phyloP scores from a whole-genome alignment of 2,329 filamentous ascomycete genomes.

The Neonectria neomacrospora region DNA sequence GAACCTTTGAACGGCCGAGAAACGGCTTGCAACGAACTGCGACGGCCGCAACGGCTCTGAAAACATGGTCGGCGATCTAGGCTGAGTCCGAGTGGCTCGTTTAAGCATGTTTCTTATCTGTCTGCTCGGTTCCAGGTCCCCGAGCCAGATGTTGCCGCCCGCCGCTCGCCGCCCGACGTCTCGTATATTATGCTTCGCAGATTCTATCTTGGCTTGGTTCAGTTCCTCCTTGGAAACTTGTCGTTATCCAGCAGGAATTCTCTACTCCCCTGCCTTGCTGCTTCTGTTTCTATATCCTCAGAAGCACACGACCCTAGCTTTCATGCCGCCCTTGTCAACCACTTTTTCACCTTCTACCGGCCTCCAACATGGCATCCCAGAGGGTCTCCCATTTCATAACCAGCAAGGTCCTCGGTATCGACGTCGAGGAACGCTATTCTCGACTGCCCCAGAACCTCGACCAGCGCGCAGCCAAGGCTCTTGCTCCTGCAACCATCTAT shows the following conservation, averaged over 20 bases:
- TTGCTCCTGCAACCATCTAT: constrained; percentile 47
- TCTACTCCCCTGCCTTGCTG: background rate
- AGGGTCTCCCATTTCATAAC: constrained; percentile 39
- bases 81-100: constrained; percentile 20
- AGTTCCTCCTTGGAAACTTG: background rate
- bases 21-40: constrained; percentile 5
- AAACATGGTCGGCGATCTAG: constrained; percentile 2
- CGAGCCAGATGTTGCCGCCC: constrained; percentile 21
- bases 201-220: constrained; percentile 5
- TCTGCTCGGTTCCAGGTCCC: constrained; percentile 22
- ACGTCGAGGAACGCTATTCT: constrained; percentile 45
- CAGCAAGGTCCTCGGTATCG: constrained; percentile 47
- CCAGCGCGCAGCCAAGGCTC: constrained; percentile 38
- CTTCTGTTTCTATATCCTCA: background rate
- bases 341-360: background rate
- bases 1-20: constrained; percentile 16
- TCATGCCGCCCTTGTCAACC: background rate
- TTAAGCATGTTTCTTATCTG: constrained; percentile 15
- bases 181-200: constrained; percentile 28
- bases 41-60: constrained; percentile 15
- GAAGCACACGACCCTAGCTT: background rate
- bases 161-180: constrained; percentile 21
- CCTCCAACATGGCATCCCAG: constrained; percentile 27
- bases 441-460: constrained; percentile 42
- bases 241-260: background rate